Evolutionary conservation across 202 grass and related monocot genomes (phyloP), one percentile per base, ranked within the genome.

Genomic region (Brachypodium distachyon): DNA sequence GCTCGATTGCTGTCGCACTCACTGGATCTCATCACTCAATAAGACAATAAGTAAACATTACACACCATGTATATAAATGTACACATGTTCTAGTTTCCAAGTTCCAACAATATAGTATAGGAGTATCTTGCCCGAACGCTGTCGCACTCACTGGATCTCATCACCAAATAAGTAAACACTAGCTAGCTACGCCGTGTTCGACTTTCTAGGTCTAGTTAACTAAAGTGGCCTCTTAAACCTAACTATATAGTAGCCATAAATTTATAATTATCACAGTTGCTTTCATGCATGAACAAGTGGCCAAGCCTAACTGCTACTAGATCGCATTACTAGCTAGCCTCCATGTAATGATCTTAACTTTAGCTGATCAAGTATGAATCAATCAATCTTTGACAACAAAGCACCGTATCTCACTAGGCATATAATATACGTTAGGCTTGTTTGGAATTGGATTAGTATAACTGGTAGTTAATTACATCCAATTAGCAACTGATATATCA

Each of bases 361-460:
- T 88, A 70, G 70, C 76, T 64, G 29, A 55, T 80, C 14, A 77
- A 70, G 76, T 52, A 74, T 80, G 61, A 69, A 80, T 42, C 54
- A 80, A 60, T 46, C 55, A 76, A 88, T 80, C 70, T 84, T 70
- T 84, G 76, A 69, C 70, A 88, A 64, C 63, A 76, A 62, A 76
- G 64, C 70, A 50, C 63, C 56, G 28, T 71, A 88, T 84, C 81
- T 81, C 21, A 84, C 39, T 27, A 64, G 65, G 23, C 63, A 49
- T 88, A 80, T 49, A 46, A 74, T 57, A 79, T 37, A 56, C 50
- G 69, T 33, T 50, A 50, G 63, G 40, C 55, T 57, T 79, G 25
- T 43, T 2, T 71, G 70, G 52, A 43, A 21, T 36, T 71, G 70
- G 61, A 52, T 86, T 51, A 81, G 37, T 78, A 78, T 72, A 60